A percentile compares a stretch with the other conserved stretches of the same genome.
Conservation (phyloP, 2,329 filamentous ascomycete species). For the Colletotrichum liaoningense region DNA sequence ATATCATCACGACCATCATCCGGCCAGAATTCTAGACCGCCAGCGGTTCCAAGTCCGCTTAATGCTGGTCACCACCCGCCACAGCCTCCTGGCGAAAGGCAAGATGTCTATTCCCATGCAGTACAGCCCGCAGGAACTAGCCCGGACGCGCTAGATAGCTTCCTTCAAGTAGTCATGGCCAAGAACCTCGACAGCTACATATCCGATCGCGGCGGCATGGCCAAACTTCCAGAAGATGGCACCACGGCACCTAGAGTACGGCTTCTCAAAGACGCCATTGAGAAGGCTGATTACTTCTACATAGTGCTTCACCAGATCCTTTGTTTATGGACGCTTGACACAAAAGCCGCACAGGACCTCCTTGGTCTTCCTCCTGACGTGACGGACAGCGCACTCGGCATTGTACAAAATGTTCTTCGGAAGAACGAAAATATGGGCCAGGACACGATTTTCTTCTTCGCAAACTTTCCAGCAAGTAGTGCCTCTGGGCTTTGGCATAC, state of each 20-base stretch:
- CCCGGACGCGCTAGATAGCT: background rate
- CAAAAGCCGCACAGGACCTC: conserved; percentile 46
- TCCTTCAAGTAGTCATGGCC: conserved; percentile 6
- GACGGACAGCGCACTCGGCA: conserved; percentile 48
- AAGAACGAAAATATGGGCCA: conserved; percentile 47
- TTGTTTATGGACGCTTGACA: conserved; percentile 63
- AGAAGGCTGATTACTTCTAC: conserved; percentile 69
- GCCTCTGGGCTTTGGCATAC: conserved; percentile 22
- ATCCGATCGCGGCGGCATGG: background rate
- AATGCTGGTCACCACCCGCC: background rate
- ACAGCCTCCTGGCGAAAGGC: background rate
- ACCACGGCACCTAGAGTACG: conserved; percentile 53
- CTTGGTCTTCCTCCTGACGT: conserved; percentile 2
- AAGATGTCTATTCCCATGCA: background rate
- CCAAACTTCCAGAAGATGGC: conserved; percentile 8
- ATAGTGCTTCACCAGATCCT: conserved; percentile 74
- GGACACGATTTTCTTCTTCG: conserved; percentile 47
- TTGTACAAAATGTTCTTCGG: conserved; percentile 50
- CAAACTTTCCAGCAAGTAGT: conserved; percentile 47
- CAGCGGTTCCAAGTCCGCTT: background rate
- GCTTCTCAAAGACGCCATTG: conserved; percentile 69
- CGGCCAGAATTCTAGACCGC: background rate
- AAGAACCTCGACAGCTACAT: conserved; percentile 1
- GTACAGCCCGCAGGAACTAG: background rate
- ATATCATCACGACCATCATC: background rate